Base-by-base conservation (phyloP, 192 early-diverging fungal genomes). In the Diversispora epigaea region DNA sequence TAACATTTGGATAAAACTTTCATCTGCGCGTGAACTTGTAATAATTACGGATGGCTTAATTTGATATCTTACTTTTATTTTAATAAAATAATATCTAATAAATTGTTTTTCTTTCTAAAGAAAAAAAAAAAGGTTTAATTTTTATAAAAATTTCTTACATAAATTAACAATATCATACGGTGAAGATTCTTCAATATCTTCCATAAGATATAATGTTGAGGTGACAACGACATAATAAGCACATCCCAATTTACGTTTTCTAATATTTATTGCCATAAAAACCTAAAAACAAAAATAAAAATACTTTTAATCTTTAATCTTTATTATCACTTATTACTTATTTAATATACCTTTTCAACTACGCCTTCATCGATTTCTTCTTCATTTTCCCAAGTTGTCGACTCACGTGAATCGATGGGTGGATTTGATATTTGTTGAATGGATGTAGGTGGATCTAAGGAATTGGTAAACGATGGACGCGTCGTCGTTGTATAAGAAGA, bases 201-300 rank as follows among this genome's bases (percentile, higher is more conserved):
- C 72, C 83, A 84, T 84, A 12, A 84, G 70, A 60, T 76, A 80
- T n/a, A 84, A 69, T 55, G 77, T 81, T 5, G 66, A 56, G 12
- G 49, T 45, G 4, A 67, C 49, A 1, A 52, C 70, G 58, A 80
- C 79, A 39, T 78, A 84, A 52, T 82, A 84, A 6, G 83, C 69
- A 15, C 80, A 80, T 40, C 83, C 83, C 17, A 84, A 43, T 32
- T 68, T 76, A 15, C 77, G 56, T 0, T 79, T 71, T 19, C 56
- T 72, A 9, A 73, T 50, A 62, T 73, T 81, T 19, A 84, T 45
- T 2, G 80, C 83, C 69, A 84, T 61, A 17, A 82, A 80, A 10
- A 80, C 50, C 80, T 84, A 17, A 6, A 39, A 58, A 61, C 14
- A 32, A 47, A 11, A 58, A 61, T 32, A 32, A 47, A 11, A 39